These are phyloP conservation scores for Yarrowia sp. DNA, from an alignment of 805 yeast genomes.

Conservation along the genomic window DNA sequence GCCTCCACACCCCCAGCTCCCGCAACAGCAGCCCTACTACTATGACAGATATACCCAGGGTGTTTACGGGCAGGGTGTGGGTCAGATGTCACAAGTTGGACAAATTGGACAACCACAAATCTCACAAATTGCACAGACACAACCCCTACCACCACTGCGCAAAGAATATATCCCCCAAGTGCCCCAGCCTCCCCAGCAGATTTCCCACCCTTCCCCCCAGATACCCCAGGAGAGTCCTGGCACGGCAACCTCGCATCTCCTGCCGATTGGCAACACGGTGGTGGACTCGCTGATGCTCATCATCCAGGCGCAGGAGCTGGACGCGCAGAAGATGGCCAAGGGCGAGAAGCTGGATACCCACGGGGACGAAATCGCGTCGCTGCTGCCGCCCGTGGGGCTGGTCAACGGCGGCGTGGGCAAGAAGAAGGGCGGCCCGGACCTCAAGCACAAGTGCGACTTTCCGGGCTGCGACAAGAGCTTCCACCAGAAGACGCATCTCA, in stretches of 20 bases:
- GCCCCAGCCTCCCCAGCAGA: no score
- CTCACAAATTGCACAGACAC: no score
- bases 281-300: constrained; percentile 91
- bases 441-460: constrained; percentile 48
- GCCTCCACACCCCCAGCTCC: not conserved
- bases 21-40: constrained; percentile 18
- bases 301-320: constrained; percentile 85
- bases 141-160: not conserved
- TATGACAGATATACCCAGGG: constrained; percentile 24
- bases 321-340: constrained; percentile 64
- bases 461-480: constrained; percentile 75
- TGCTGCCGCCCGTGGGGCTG: constrained; percentile 65
- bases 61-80: not conserved
- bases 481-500: constrained; percentile 89
- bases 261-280: constrained; percentile 76
- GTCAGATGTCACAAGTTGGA: no score
- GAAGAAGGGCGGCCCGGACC: constrained; percentile 51
- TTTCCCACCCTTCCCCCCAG: not conserved
- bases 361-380: constrained; percentile 50
- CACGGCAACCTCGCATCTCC: constrained; percentile 17
- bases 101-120: not conserved
- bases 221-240: constrained; percentile 13
- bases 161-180: constrained; percentile 9
- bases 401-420: constrained; percentile 83
- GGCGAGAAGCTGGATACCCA: constrained; percentile 58